These are phyloP conservation scores for Trypanosoma congolense DNA, from an alignment of 208 protist species.

Conservation along the genomic window DNA sequence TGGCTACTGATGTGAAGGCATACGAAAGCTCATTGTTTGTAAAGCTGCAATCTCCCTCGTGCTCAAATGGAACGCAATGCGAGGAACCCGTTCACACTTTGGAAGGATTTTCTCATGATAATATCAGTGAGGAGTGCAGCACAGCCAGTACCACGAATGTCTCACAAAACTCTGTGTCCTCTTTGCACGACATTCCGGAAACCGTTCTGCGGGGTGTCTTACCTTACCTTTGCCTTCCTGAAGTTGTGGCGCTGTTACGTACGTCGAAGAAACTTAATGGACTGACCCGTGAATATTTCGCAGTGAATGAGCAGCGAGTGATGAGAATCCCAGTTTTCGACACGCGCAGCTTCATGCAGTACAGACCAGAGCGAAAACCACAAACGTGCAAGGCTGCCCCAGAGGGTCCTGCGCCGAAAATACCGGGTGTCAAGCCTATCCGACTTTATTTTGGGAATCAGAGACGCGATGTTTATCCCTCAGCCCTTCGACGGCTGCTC, in stretches of 20 bases:
- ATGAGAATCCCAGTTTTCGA: conserved; percentile 18
- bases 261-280: conserved; percentile 6
- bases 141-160: too few relatives aligned
- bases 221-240: conserved; percentile 11
- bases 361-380: background rate
- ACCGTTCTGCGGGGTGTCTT: conserved; percentile 4
- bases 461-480: conserved; percentile 17
- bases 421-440: background rate
- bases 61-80: background rate
- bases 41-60: background rate
- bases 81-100: background rate
- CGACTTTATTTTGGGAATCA: conserved; percentile 25
- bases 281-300: conserved; percentile 5
- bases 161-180: background rate
- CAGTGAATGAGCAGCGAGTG: conserved; percentile 17
- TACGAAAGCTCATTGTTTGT: background rate
- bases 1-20: background rate
- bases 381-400: background rate
- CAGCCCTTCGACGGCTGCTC: conserved; percentile 15
- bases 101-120: background rate
- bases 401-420: background rate
- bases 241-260: conserved; percentile 5
- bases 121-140: too few relatives aligned
- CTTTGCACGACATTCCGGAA: conserved; percentile 5
- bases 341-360: background rate